phyloP scores from a whole-genome alignment of 2,329 filamentous ascomycete genomes.

The Knufia petricola region DNA sequence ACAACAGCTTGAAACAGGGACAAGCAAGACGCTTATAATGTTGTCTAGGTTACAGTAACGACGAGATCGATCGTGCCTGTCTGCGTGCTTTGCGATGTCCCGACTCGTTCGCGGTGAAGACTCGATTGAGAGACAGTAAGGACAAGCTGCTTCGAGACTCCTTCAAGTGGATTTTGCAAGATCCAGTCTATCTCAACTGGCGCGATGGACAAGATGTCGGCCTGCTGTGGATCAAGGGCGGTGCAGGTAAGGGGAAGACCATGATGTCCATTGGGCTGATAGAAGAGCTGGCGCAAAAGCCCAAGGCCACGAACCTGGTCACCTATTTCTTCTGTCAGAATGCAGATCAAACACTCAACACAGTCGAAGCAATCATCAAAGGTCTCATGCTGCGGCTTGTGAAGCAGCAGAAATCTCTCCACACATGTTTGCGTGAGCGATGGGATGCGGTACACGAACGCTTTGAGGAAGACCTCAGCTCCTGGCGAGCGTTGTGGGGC shows the following conservation, averaged over 20 bases:
- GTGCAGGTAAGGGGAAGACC: constrained; percentile 32
- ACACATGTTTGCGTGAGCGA: constrained; percentile 27
- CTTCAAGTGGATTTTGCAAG: too few species aligned
- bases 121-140: too few species aligned
- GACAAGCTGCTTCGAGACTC: too few species aligned
- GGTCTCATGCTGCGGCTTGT: constrained; percentile 37
- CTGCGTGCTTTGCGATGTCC: too few species aligned
- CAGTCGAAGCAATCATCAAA: constrained; percentile 32
- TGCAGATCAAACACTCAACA: constrained; percentile 31
- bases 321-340: constrained; percentile 31
- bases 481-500: constrained; percentile 29
- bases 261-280: constrained; percentile 30
- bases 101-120: too few species aligned
- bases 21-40: too few species aligned
- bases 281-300: constrained; percentile 16
- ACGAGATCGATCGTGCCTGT: too few species aligned
- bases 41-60: too few species aligned
- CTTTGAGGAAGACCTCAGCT: too few species aligned
- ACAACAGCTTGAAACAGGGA: too few species aligned
- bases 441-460: constrained; percentile 33
- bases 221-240: constrained; percentile 31
- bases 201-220: constrained; percentile 17
- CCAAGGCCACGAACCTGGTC: constrained; percentile 9
- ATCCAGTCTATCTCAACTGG: constrained; percentile 22
- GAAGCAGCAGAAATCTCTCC: constrained; percentile 26